Evolutionary conservation across 805 yeast genomes (phyloP), one percentile per base, ranked within the genome.

Genomic region (Ogataea paraovalis): DNA sequence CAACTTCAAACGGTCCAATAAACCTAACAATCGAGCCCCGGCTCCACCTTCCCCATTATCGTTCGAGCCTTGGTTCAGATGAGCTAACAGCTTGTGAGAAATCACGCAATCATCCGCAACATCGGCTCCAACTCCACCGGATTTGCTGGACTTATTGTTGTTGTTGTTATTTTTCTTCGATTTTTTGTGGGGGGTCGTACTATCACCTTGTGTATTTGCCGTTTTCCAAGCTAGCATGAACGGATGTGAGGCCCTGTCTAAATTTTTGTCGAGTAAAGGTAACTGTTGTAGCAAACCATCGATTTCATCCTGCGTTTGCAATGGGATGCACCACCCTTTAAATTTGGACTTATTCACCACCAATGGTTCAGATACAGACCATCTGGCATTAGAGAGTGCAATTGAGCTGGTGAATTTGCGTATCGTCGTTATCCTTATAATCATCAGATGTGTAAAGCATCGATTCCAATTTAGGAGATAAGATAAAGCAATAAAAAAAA

Each of bases 11-110:
- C 78, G 65, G 19, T 78, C 79, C 18, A 86, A 52, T 3, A 85
- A 59, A 10, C 79, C 77, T 46, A 85, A 58, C 9, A 87, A 53
- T 48, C 84, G 64, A 14, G 70, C 60, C 0, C 94, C 96, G 0
- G 91, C 85, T 1, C 90, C 91, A 5, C 78, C 73, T 58, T 87
- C 96, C 0, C 91, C 90, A 58, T 82, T 72, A 61, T 87, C 95
- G 42, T 73, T 65, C 47, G 69, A 75, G 2, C 91, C 92, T 60
- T 84, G 88, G 42, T 76, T 58, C 7, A 74, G 50, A 36, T 48
- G 41, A 2, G 14, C 22, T 12, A 71, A n/a, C n/a, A n/a, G n/a
- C n/a, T n/a, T n/a, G n/a, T n/a, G n/a, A n/a, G n/a, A n/a, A n/a
- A n/a, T n/a, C n/a, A n/a, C n/a, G n/a, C n/a, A n/a, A n/a, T n/a